These are phyloP conservation scores for Suillus alpinus DNA, from an alignment of 768 basidiomycete species.

Conservation along the genomic window DNA sequence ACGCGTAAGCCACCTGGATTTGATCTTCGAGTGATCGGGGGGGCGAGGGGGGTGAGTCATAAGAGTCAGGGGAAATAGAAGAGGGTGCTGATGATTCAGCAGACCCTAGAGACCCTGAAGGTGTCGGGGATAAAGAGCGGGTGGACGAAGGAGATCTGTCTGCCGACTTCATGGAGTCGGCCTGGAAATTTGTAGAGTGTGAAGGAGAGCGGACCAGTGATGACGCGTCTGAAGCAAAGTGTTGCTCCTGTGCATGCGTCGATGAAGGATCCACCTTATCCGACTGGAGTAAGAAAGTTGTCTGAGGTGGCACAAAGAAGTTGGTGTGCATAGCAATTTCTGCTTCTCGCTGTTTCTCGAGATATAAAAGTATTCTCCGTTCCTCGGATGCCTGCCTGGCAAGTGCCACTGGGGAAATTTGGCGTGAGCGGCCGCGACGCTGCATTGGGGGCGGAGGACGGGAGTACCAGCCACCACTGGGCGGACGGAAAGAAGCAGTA, in stretches of 20 bases:
- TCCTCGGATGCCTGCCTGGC: conserved; percentile 44
- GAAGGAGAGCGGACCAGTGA: not conserved
- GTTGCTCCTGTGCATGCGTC: not conserved
- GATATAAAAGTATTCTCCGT: conserved; percentile 19
- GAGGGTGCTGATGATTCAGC: conserved; percentile 19
- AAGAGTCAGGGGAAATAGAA: conserved; percentile 34
- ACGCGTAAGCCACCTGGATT: conserved; percentile 64
- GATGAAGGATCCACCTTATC: conserved; percentile 3
- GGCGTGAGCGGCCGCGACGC: conserved; percentile 40
- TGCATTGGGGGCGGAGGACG: conserved; percentile 26
- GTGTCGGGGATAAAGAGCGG: conserved; percentile 22
- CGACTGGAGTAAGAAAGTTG: conserved; percentile 2
- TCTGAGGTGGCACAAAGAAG: conserved; percentile 5
- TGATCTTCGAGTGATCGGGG: conserved; percentile 55
- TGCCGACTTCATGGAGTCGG: not conserved
- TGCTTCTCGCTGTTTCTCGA: conserved; percentile 13
- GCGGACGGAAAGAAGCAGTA: conserved; percentile 21
- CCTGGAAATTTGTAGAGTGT: not conserved
- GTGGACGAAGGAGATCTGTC: conserved; percentile 4
- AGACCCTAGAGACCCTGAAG: conserved; percentile 14
- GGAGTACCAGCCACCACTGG: conserved; percentile 20
- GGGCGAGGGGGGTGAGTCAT: conserved; percentile 43
- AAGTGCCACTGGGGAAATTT: conserved; percentile 40
- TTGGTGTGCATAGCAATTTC: not conserved
- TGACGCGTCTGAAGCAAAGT: not conserved